Evolutionary conservation across 2,329 filamentous ascomycete species (phyloP).

Genomic region (Fusarium subtropicale): DNA sequence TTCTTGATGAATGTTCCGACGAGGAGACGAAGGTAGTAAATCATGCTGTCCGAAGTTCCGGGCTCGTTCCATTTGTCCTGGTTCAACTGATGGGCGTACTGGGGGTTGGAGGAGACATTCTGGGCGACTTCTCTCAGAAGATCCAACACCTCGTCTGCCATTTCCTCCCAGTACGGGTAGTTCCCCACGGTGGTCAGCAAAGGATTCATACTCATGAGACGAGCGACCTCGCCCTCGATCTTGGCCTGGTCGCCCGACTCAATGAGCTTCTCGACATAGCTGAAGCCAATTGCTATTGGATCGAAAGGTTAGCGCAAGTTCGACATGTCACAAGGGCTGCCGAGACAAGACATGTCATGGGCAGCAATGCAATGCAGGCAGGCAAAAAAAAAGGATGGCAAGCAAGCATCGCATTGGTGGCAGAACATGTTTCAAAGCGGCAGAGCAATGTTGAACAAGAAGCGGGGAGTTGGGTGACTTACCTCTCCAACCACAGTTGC

Average conservation of each 20-base stretch:
- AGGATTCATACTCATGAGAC: conserved; percentile 77
- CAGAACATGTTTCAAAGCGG: conserved; percentile 15
- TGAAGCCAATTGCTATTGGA: conserved; percentile 83
- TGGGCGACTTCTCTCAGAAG: conserved; percentile 73
- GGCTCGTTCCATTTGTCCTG: conserved; percentile 79
- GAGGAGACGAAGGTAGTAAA: conserved; percentile 86
- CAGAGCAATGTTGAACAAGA: conserved; percentile 12
- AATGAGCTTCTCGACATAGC: conserved; percentile 89
- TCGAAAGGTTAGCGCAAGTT: conserved; percentile 29
- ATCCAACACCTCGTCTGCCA: conserved; percentile 78
- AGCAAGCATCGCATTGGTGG: neutral
- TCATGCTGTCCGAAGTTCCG: conserved; percentile 75
- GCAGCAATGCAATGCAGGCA: conserved; percentile 21
- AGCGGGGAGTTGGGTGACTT: conserved; percentile 54
- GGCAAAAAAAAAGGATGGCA: conserved; percentile 17
- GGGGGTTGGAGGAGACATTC: conserved; percentile 69
- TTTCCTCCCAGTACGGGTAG: conserved; percentile 80
- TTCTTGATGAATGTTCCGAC: conserved; percentile 87
- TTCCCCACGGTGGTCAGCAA: conserved; percentile 78
- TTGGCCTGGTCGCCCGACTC: conserved; percentile 72
- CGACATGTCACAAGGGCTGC: conserved; percentile 14
- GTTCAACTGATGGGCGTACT: conserved; percentile 65
- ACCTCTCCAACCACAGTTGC: conserved; percentile 99
- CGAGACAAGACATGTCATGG: conserved; percentile 45
- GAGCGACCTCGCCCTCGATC: conserved; percentile 76